Evolutionary conservation across 169 alveolate genomes (phyloP).

Genomic region (Perkinsus marinus): DNA sequence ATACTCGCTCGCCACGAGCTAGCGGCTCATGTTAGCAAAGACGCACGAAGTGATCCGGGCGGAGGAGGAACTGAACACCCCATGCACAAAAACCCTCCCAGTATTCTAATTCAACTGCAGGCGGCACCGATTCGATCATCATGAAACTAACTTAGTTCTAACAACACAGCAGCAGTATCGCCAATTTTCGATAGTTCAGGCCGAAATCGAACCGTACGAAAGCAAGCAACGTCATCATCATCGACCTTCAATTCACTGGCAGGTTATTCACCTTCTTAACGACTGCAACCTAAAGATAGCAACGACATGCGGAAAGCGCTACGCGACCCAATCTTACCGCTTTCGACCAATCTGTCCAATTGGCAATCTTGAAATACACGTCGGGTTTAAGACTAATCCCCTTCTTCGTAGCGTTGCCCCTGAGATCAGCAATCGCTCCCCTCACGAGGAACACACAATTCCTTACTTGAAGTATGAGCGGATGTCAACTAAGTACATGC

Average conservation of each 20-base stretch:
- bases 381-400: not conserved
- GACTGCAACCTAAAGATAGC: not conserved
- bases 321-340: not conserved
- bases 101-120: no score
- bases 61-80: no score
- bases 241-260: not conserved
- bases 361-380: not conserved
- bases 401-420: not conserved
- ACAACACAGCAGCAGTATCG: no score
- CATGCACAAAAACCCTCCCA: no score
- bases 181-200: no score
- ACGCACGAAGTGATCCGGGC: no score
- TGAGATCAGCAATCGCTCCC: not conserved
- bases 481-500: not conserved
- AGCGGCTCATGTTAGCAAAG: no score
- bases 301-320: not conserved
- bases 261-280: not conserved
- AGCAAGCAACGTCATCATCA: not conserved
- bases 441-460: not conserved
- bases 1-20: no score
- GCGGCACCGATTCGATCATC: no score
- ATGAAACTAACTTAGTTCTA: no score
- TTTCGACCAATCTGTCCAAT: not conserved
- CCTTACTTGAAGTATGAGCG: not conserved
- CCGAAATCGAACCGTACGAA: no score